A percentile compares a stretch with the other conserved stretches of the same genome.
These are phyloP conservation scores for Paralagenidium karlingii DNA, from an alignment of 352 stramenopile genomes.

Conservation along the genomic window DNA sequence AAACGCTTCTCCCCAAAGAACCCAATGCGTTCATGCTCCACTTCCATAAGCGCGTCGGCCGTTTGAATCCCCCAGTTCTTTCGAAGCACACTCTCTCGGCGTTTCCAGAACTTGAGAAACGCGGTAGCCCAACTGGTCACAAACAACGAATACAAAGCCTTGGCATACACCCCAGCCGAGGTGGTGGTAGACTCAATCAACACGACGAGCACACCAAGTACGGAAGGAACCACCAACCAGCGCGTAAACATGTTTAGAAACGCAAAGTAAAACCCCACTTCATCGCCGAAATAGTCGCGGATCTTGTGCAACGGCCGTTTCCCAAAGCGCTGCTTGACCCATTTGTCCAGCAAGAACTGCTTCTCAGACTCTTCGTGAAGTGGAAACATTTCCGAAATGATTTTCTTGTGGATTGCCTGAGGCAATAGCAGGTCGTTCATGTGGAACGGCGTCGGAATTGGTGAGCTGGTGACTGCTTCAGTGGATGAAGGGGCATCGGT, in stretches of 20 bases:
- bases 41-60: slow-evolving; percentile 18
- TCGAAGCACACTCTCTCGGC: slow-evolving; percentile 70
- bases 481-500: too few relatives aligned
- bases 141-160: slow-evolving; percentile 78
- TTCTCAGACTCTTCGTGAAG: slow-evolving; percentile 66
- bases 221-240: slow-evolving; percentile 86
- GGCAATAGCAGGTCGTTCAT: slow-evolving; percentile 51
- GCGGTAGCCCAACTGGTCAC: slow-evolving; percentile 84
- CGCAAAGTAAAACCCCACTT: slow-evolving; percentile 96
- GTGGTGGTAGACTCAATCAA: slow-evolving; percentile 51
- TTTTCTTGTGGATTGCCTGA: slow-evolving; percentile 46
- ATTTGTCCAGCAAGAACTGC: slow-evolving; percentile 40
- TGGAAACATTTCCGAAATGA: slow-evolving; percentile 60
- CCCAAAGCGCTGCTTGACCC: slow-evolving; percentile 59
- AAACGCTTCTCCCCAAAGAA: slow-evolving; percentile 64
- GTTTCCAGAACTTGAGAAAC: slow-evolving; percentile 88
- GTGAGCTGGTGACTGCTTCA: too few relatives aligned
- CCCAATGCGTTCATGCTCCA: slow-evolving; percentile 45
- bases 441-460: slow-evolving; percentile 41
- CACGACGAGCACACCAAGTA: slow-evolving; percentile 83
- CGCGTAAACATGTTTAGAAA: slow-evolving; percentile 94
- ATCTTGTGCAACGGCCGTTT: slow-evolving; percentile 44
- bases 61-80: slow-evolving; percentile 73
- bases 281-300: slow-evolving; percentile 70
- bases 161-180: slow-evolving; percentile 27